Evolutionary conservation across 2,329 filamentous ascomycete genomes (phyloP).

Genomic region (Pseudogymnoascus sp.): DNA sequence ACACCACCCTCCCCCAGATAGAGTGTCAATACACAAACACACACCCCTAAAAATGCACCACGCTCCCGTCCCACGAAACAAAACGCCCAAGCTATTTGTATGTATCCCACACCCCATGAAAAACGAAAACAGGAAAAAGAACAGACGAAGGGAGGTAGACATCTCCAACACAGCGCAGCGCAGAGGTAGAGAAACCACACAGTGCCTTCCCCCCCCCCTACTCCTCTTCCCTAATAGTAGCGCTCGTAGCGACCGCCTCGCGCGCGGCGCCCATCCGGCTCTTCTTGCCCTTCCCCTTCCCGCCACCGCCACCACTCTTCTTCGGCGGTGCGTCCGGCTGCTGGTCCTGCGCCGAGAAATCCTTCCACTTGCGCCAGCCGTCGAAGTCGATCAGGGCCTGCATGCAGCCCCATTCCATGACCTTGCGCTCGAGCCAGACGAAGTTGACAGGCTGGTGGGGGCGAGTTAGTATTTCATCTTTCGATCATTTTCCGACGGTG

Average conservation of each 20-base stretch:
- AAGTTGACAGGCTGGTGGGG: conserved; percentile 77
- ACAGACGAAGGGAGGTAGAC: background rate
- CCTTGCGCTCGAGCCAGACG: conserved; percentile 92
- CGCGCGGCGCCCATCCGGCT: conserved; percentile 4
- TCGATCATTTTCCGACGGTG: background rate
- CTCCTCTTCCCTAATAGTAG: conserved; percentile 5
- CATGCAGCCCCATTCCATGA: conserved; percentile 99
- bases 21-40: background rate
- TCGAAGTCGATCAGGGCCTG: conserved; percentile 97
- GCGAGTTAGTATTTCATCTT: conserved; percentile 11
- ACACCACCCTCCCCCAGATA: background rate
- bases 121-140: background rate
- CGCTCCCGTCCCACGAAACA: background rate
- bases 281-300: conserved; percentile 35
- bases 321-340: conserved; percentile 35
- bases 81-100: background rate
- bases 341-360: conserved; percentile 42
- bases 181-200: background rate
- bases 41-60: background rate
- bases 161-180: background rate
- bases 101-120: background rate
- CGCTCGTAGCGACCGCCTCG: background rate
- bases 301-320: conserved; percentile 31
- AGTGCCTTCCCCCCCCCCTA: background rate
- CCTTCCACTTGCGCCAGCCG: conserved; percentile 96